These are phyloP conservation scores for Cryptococcus sp. DNA, from an alignment of 1,284 basidiomycete genomes.

Conservation along the genomic window DNA sequence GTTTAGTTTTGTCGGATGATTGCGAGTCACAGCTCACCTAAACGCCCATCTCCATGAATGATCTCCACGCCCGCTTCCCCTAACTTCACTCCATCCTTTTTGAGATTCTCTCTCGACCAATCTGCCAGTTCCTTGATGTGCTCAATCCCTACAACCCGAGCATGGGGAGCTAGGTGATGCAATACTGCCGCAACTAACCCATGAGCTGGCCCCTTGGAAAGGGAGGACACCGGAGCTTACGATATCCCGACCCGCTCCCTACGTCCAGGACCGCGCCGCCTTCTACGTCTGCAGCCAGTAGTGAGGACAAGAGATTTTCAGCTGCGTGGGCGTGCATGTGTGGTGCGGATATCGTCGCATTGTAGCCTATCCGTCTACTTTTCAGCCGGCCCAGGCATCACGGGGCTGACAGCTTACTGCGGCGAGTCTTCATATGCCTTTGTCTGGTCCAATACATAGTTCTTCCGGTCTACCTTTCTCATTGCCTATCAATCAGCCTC, in stretches of 20 bases:
- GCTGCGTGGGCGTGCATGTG: slow-evolving; percentile 49
- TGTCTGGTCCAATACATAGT: slow-evolving; percentile 33
- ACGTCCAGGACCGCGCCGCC: slow-evolving; percentile 41
- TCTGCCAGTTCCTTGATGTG: slow-evolving; percentile 76
- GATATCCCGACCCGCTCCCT: slow-evolving; percentile 58
- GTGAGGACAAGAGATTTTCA: slow-evolving; percentile 32
- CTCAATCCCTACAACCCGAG: slow-evolving; percentile 83
- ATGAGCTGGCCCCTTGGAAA: not conserved
- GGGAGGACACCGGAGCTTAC: slow-evolving; percentile 49
- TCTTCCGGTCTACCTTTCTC: slow-evolving; percentile 40
- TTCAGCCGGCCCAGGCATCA: not conserved
- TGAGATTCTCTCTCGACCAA: slow-evolving; percentile 66
- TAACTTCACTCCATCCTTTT: slow-evolving; percentile 56
- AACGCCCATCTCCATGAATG: slow-evolving; percentile 73
- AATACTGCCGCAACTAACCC: slow-evolving; percentile 59
- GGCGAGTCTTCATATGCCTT: slow-evolving; percentile 45
- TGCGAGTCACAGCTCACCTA: slow-evolving; percentile 51
- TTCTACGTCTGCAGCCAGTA: slow-evolving; percentile 14
- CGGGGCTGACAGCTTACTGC: slow-evolving; percentile 28
- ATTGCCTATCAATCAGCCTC: slow-evolving; percentile 31
- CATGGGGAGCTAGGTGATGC: slow-evolving; percentile 59
- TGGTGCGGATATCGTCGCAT: slow-evolving; percentile 48
- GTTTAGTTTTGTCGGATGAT: not conserved
- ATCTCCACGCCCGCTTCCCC: slow-evolving; percentile 55
- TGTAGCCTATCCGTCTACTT: slow-evolving; percentile 42